phyloP scores from a whole-genome alignment of 306 rosid species.

The Corylus avellana region DNA sequence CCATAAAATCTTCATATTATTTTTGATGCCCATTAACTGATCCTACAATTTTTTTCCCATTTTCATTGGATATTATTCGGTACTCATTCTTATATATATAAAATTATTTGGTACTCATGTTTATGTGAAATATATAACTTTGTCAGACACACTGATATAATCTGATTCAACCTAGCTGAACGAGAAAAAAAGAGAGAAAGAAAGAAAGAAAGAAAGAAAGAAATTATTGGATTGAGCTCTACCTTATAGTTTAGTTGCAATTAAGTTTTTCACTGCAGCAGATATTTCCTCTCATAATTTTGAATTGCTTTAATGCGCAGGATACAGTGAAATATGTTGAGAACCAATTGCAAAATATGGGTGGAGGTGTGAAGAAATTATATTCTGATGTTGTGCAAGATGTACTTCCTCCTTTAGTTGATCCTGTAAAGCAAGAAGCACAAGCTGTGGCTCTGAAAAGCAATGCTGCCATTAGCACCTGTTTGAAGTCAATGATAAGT shows the following conservation, averaged over 20 bases:
- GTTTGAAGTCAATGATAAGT: constrained; percentile 25
- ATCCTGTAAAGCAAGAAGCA: constrained; percentile 41
- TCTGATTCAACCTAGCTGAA: neutral
- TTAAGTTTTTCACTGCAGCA: constrained; percentile 13
- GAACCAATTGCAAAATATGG: constrained; percentile 64
- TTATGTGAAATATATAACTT: neutral
- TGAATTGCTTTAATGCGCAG: constrained; percentile 43
- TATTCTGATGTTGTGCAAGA: constrained; percentile 70
- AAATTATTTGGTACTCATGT: neutral
- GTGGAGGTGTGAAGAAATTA: constrained; percentile 65
- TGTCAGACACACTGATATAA: neutral
- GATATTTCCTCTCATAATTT: constrained; percentile 10
- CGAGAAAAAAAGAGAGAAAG: neutral
- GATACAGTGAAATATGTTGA: constrained; percentile 71
- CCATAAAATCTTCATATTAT: neutral
- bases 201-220: no score
- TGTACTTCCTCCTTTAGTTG: constrained; percentile 42
- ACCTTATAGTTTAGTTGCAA: neutral
- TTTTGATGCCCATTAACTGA: neutral
- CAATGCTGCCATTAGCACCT: constrained; percentile 15
- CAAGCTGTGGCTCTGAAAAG: constrained; percentile 29
- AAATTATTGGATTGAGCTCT: neutral
- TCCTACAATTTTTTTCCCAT: neutral
- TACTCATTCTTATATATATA: neutral
- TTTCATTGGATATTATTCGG: constrained; percentile 2